Evolutionary conservation across 2,329 filamentous ascomycete species (phyloP).

Genomic region (Penicillium decumbens): DNA sequence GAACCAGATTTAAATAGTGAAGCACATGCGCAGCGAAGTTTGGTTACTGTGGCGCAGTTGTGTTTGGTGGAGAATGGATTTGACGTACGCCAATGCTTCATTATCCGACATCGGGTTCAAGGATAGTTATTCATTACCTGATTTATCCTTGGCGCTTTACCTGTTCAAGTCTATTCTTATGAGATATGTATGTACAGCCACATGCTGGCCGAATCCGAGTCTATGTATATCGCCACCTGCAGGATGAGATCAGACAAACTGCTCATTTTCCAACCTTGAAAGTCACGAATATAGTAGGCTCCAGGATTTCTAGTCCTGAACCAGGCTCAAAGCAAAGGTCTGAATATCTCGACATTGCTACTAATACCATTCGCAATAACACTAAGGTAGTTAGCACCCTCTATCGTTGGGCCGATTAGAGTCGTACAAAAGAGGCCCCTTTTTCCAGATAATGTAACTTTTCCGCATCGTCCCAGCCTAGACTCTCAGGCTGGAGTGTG

Average conservation of each 20-base stretch:
- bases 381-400: too few relatives aligned
- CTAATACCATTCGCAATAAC: too few relatives aligned
- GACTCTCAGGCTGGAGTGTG: too few relatives aligned
- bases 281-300: not conserved
- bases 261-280: not conserved
- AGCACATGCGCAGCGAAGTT: not conserved
- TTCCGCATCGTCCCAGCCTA: too few relatives aligned
- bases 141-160: not conserved
- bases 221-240: not conserved
- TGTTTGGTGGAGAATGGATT: constrained; percentile 7
- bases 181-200: not conserved
- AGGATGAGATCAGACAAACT: not conserved
- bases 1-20: constrained; percentile 3
- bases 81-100: constrained; percentile 14
- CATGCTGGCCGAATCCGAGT: not conserved
- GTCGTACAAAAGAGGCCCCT: too few relatives aligned
- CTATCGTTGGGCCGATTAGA: too few relatives aligned
- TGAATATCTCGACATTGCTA: too few relatives aligned
- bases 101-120: not conserved
- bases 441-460: too few relatives aligned
- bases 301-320: not conserved
- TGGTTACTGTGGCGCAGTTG: constrained; percentile 20
- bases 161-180: too few relatives aligned
- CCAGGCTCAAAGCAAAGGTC: too few relatives aligned
- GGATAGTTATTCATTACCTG: not conserved